Evolutionary conservation across 78 protist genomes (phyloP).

Genomic region (Paulinella micropora): DNA sequence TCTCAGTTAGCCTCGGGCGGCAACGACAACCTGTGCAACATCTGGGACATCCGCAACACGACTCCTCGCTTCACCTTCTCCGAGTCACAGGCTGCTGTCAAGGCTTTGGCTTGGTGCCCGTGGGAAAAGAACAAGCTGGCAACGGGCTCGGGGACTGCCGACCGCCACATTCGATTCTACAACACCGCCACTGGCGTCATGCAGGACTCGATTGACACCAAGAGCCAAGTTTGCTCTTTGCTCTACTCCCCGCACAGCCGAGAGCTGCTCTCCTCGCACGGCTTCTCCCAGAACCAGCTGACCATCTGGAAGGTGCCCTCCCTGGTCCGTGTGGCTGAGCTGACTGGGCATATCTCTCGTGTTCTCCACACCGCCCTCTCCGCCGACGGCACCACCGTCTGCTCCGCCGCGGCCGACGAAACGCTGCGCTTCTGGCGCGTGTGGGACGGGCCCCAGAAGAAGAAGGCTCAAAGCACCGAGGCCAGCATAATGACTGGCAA

Average conservation of each 20-base stretch:
- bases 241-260: conserved; percentile 67
- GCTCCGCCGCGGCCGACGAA: conserved; percentile 92
- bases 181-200: conserved; percentile 76
- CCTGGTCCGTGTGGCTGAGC: conserved; percentile 64
- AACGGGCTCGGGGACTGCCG: conserved; percentile 99
- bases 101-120: conserved; percentile 99
- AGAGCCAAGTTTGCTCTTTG: conserved; percentile 72
- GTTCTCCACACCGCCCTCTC: conserved; percentile 72
- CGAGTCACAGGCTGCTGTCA: conserved; percentile 72
- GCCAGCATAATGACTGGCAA: background rate
- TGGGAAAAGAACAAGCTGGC: conserved; percentile 79
- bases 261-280: conserved; percentile 95
- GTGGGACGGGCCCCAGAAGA: conserved; percentile 29
- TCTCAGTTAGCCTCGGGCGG: conserved; percentile 93
- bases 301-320: conserved; percentile 96
- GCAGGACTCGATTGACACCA: conserved; percentile 70
- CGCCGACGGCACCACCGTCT: conserved; percentile 92
- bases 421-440: conserved; percentile 96
- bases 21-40: conserved; percentile 89
- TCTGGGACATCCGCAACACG: conserved; percentile 56
- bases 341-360: conserved; percentile 87
- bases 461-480: background rate
- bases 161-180: conserved; percentile 89
- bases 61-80: conserved; percentile 41
- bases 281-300: conserved; percentile 87